phyloP scores from a whole-genome alignment of 2,329 filamentous ascomycete species.

The Epichloe gansuensis region DNA sequence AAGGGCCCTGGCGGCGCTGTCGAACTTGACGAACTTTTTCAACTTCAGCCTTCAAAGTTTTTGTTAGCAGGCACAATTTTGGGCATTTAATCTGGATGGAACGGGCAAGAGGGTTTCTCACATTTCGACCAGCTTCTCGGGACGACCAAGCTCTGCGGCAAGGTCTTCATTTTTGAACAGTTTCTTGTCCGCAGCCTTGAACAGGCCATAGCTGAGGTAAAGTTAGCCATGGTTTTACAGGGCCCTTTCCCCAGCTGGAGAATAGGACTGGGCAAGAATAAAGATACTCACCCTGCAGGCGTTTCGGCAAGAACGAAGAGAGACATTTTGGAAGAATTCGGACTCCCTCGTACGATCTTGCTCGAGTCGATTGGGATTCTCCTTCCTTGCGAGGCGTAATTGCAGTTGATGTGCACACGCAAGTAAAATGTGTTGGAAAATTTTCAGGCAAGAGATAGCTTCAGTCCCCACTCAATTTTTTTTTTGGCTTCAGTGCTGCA shows the following conservation, averaged over 20 bases:
- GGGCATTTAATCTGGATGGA: not conserved
- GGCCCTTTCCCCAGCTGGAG: not conserved
- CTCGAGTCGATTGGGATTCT: conserved; percentile 19
- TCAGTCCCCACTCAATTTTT: conserved; percentile 22
- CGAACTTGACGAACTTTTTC: conserved; percentile 96
- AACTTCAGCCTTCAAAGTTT: conserved; percentile 60
- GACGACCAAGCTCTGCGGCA: conserved; percentile 58
- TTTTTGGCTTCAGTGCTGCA: conserved; percentile 21
- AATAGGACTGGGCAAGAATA: not conserved
- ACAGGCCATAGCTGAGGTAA: conserved; percentile 71
- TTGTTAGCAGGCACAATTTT: not conserved
- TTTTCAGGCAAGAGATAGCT: conserved; percentile 27
- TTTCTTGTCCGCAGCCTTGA: conserved; percentile 99
- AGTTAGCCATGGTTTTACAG: conserved; percentile 16
- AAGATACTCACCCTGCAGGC: conserved; percentile 54
- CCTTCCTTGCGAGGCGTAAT: conserved; percentile 25
- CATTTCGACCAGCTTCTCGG: conserved; percentile 78
- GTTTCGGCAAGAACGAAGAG: conserved; percentile 91
- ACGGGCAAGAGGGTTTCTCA: conserved; percentile 30
- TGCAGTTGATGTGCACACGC: conserved; percentile 23
- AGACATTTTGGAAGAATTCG: conserved; percentile 48
- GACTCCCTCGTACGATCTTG: conserved; percentile 19
- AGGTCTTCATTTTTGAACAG: conserved; percentile 79
- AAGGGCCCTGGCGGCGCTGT: conserved; percentile 78
- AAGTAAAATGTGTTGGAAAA: conserved; percentile 26